Percentiles rank a stretch among this genome's conserved stretches.
phyloP scores from a whole-genome alignment of 2,329 filamentous ascomycete species.

The Fonsecaea pedrosoi region DNA sequence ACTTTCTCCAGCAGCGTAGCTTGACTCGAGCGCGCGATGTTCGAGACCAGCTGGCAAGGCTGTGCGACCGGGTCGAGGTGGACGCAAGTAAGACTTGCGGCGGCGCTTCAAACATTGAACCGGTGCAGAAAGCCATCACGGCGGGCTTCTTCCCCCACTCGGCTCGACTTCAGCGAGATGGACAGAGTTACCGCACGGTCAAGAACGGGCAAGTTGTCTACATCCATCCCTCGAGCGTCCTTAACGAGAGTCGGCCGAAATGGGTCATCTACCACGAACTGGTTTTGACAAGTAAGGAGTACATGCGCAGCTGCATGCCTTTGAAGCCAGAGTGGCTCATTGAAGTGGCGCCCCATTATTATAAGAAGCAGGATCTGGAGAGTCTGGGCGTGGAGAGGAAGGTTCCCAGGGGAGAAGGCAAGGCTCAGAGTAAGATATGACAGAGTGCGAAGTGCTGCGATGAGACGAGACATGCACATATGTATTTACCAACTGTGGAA shows the following conservation, averaged over 20 bases:
- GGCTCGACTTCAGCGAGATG: slow-evolving; percentile 79
- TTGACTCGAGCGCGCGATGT: slow-evolving; percentile 88
- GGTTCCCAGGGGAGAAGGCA: slow-evolving; percentile 66
- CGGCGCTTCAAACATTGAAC: slow-evolving; percentile 66
- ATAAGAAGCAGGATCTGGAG: slow-evolving; percentile 90
- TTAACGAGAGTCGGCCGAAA: slow-evolving; percentile 73
- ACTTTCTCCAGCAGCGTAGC: slow-evolving; percentile 91
- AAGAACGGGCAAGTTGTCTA: slow-evolving; percentile 89
- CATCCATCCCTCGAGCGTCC: slow-evolving; percentile 85
- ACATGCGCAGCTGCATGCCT: slow-evolving; percentile 86
- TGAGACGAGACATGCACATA: background rate
- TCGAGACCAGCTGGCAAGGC: slow-evolving; percentile 85
- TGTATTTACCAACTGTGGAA: background rate
- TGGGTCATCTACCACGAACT: slow-evolving; percentile 88
- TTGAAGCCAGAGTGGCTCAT: slow-evolving; percentile 83
- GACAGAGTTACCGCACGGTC: slow-evolving; percentile 87
- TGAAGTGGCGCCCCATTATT: slow-evolving; percentile 91
- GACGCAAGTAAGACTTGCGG: slow-evolving; percentile 70
- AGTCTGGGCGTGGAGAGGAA: slow-evolving; percentile 77
- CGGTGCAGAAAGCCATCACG: slow-evolving; percentile 86
- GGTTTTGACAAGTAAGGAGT: slow-evolving; percentile 85
- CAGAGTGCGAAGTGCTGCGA: background rate
- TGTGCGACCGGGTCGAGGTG: slow-evolving; percentile 93
- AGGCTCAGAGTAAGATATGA: slow-evolving; percentile 41
- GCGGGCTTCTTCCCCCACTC: slow-evolving; percentile 95